These are phyloP conservation scores for Emmonsia crescens DNA, from an alignment of 2,329 filamentous ascomycete species.

Conservation along the genomic window DNA sequence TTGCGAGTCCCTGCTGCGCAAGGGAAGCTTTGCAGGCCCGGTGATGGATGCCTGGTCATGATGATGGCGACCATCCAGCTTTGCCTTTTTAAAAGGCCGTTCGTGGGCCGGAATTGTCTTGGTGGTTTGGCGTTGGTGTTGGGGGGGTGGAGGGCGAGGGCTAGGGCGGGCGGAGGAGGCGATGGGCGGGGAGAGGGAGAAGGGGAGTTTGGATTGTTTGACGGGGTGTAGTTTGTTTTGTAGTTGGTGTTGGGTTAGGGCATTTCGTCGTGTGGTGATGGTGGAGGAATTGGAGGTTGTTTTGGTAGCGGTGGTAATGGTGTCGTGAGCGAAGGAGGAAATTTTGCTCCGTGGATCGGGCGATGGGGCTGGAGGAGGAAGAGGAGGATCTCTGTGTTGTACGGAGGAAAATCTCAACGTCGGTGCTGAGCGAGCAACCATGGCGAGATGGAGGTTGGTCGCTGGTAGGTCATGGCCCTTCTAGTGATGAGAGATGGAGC, in stretches of 20 bases:
- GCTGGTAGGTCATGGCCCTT: conserved; percentile 4
- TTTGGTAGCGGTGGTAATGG: conserved; percentile 25
- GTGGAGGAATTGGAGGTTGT: conserved; percentile 15
- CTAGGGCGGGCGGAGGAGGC: conserved; percentile 5
- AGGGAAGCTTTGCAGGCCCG: conserved; percentile 12
- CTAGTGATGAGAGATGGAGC: background rate
- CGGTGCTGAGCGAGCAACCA: conserved; percentile 26
- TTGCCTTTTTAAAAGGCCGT: conserved; percentile 9
- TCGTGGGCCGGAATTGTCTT: conserved; percentile 4
- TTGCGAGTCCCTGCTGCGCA: conserved; percentile 19
- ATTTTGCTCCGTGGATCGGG: conserved; percentile 18
- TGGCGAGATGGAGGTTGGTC: conserved; percentile 10
- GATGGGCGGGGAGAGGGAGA: conserved; percentile 8
- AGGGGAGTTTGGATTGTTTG: background rate
- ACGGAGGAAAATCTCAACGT: conserved; percentile 23
- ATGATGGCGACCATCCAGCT: conserved; percentile 12
- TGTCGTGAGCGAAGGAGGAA: conserved; percentile 17
- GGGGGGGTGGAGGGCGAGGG: background rate
- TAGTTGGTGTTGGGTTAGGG: conserved; percentile 1
- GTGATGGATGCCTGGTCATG: conserved; percentile 9
- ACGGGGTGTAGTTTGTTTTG: background rate
- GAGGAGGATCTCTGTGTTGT: conserved; percentile 20
- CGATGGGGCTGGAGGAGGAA: conserved; percentile 8
- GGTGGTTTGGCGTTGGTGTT: background rate
- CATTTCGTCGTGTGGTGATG: background rate